Base-by-base conservation (phyloP, 2,329 filamentous ascomycete species). In the Didymella exigua region DNA sequence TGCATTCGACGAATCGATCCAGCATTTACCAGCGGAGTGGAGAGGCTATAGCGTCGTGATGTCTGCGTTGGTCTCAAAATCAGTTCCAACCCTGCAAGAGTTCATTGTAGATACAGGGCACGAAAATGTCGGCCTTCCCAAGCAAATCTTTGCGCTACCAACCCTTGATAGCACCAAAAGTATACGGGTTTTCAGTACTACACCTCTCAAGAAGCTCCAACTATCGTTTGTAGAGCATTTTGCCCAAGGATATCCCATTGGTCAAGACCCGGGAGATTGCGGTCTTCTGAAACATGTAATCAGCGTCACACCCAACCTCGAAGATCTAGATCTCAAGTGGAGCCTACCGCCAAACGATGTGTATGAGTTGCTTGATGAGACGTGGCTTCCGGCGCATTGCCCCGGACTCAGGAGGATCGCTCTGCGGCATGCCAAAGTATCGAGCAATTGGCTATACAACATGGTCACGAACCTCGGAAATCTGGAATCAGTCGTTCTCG, bases 21-120 rank as follows among this genome's bases (percentile, higher is more conserved):
- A 41, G 4, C 14, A 33, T 7, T 46, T 40, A 8, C 51, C 56
- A 10, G 5, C 8, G n/a, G 34, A 58, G 14, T 75, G 72, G 66
- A 70, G 72, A 9, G 75, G 73, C 0, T 74, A 76, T 40, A 65
- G 61, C 11, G 47, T 68, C 23, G 40, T 73, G 8, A 66, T 66
- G 3, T 57, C 63, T 3, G 63, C 61, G 2, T 37, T 69, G 6
- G 61, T 76, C 10, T 62, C 70, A 1, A 50, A 58, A 16, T 34
- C 63, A 9, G 36, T 64, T 1, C 54, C 70, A 18, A 51, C 54
- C 4, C 48, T 80, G 13, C 56, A 69, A 2, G 76, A 77, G 41
- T 58, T 81, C 2, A 30, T 72, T 5, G 13, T 79, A 5, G 71
- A 78, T 41, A 61, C 54, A 4, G 60, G 58, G 4, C 44, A 56